Evolutionary conservation across 176 grass and related monocot species (phyloP), one percentile per base, ranked within the genome.

Genomic region (Luzula sylvatica): DNA sequence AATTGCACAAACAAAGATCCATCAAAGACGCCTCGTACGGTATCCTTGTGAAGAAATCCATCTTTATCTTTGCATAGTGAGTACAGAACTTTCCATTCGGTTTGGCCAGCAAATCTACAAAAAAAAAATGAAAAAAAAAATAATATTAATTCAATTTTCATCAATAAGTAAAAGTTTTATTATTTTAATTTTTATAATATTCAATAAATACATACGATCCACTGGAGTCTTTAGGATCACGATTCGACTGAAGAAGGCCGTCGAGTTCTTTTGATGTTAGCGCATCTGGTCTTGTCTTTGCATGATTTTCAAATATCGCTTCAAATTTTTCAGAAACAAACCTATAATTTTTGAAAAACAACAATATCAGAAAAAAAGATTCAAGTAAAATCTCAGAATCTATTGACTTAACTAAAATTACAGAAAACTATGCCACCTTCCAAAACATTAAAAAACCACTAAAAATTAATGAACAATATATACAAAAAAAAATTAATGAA

Each of bases 271-370:
- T 8, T 0, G 19, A 82, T 66, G 87, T 82, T 1, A 94, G 8
- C 1, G 58, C 82, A 65, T 83, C 58, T 8, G 38, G 74, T 52
- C 66, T 76, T 15, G 42, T 24, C 38, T 76, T 74, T 24, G 82
- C 82, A 59, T 87, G 49, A 30, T 87, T 82, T 13, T 40, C 44
- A 48, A 94, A 94, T 22, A 94, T 82, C 46, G 82, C 78, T 29
- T 87, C 71, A 59, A 94, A 79, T 13, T 94, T 78, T 48, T 56
- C 52, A 24, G 49, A 42, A 43, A 71, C 67, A 45, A 78, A 78
- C 58, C 75, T 78, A 17, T 15, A 52, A 44, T 21, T 16, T 19
- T 16, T 14, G 4, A 15, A 38, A 11, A 8, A 17, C 21, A 23
- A 62, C 1, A n/a, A n/a, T n/a, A n/a, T n/a, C n/a, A n/a, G n/a